Conservation (phyloP, 768 basidiomycete species). For the Fomitopsis pulvina region DNA sequence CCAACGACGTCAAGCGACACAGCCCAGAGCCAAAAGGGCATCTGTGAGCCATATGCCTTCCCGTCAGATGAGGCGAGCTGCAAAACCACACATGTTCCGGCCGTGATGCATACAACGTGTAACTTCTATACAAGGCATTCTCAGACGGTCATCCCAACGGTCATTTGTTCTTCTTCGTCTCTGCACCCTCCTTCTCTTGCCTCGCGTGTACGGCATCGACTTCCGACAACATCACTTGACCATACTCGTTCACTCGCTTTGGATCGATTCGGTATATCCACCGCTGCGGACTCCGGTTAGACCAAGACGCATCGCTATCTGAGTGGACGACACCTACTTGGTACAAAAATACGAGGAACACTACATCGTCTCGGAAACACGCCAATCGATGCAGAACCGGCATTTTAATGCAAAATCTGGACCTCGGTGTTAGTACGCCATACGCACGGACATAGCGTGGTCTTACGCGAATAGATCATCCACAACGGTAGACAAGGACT, state of each 20-base stretch:
- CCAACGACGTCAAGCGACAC: background rate
- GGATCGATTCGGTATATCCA: constrained; percentile 98
- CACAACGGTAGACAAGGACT: constrained; percentile 82
- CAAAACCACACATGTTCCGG: constrained; percentile 12
- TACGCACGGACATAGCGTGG: background rate
- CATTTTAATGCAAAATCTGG: constrained; percentile 94
- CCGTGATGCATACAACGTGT: constrained; percentile 14
- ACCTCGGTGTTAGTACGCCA: constrained; percentile 1
- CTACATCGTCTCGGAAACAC: constrained; percentile 86
- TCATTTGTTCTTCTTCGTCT: constrained; percentile 27
- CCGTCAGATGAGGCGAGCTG: background rate
- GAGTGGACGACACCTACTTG: constrained; percentile 48
- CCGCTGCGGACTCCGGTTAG: constrained; percentile 42
- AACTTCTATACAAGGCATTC: background rate
- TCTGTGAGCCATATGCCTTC: background rate
- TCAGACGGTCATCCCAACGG: constrained; percentile 3
- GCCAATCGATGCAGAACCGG: constrained; percentile 88
- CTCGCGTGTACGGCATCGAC: constrained; percentile 30
- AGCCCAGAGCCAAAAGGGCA: background rate
- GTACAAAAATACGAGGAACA: constrained; percentile 89
- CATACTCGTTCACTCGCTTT: constrained; percentile 94
- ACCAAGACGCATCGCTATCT: constrained; percentile 8
- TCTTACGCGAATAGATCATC: constrained; percentile 89
- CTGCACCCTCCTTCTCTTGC: constrained; percentile 16
- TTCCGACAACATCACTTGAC: constrained; percentile 66